Base-by-base conservation (phyloP, 441 rosid species). In the Erysimum cheiri region DNA sequence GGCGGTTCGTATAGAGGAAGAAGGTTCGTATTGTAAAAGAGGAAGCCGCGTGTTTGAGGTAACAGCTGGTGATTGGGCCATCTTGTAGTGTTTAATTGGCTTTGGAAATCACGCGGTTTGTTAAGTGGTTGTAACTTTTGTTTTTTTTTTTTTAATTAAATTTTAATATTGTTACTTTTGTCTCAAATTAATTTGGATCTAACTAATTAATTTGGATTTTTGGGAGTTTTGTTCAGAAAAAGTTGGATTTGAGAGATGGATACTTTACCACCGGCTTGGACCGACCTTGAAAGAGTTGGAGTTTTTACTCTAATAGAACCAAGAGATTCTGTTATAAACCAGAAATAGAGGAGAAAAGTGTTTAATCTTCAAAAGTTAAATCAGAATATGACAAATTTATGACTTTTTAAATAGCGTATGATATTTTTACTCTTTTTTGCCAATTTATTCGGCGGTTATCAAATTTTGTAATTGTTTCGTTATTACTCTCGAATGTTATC, bases 231-330 rank as follows among this genome's bases (percentile, higher is more conserved):
- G 46, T n/a, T 39, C 32, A 22, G 63, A 37, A 29, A 47, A 56
- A 62, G 22, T 40, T 67, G 39, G 60, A 50, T 54, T 40, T 53
- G 22, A 15, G 71, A 62, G 70, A 17, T 64, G 13, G 39, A 50
- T 67, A 50, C 77, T 53, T 73, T 58, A 67, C 77, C 48, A 67
- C 77, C 77, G 77, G 77, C 77, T 67, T 41, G 68, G 72, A 60
- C 72, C 77, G 77, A 50, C 72, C 52, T 50, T 67, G 22, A 33
- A 28, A 67, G 48, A 60, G 19, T 9, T 41, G 9, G 46, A n/a
- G 47, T n/a, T 10, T 49, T 73, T 32, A 8, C 40, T 73, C 56
- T 50, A 73, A 60, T 66, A 67, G 13, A 41, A 43, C 62, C 67
- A 66, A 66, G 48, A 58, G 32, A 66, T 73, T 73, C 72, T 29